Percentiles rank a stretch among this genome's conserved stretches.
Conservation (phyloP, 1,284 basidiomycete species). For the Gomphus sp. region DNA sequence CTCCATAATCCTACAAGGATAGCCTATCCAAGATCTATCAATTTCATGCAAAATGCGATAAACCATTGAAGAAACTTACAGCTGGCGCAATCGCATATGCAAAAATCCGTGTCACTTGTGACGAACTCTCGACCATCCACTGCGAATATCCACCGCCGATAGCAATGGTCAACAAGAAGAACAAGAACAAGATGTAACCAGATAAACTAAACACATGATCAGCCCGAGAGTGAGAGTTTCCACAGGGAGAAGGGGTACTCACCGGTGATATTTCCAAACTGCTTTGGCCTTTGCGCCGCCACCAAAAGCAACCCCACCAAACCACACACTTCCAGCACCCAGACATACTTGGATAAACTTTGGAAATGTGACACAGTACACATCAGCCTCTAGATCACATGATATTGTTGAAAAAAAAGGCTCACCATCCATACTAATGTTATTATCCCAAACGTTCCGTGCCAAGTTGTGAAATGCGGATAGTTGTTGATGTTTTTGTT, state of each 20-base stretch:
- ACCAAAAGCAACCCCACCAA: constrained; percentile 49
- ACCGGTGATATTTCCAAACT: constrained; percentile 75
- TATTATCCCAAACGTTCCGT: constrained; percentile 51
- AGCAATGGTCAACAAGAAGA: constrained; percentile 46
- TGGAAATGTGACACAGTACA: not conserved
- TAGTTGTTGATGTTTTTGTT: constrained; percentile 38
- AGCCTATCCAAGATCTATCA: no score
- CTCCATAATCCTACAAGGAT: no score
- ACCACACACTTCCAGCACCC: constrained; percentile 65
- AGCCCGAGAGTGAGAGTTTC: not conserved
- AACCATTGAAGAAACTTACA: constrained; percentile 27
- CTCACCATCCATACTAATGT: constrained; percentile 38
- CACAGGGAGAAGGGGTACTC: constrained; percentile 9
- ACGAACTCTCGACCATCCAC: constrained; percentile 35
- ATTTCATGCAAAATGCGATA: no score
- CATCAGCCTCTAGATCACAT: no score
- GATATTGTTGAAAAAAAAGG: no score
- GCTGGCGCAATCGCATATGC: constrained; percentile 48
- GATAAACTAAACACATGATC: constrained; percentile 35
- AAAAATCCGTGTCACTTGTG: constrained; percentile 33
- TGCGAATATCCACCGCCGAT: constrained; percentile 57
- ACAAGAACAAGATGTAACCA: constrained; percentile 52
- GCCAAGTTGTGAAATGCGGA: constrained; percentile 57
- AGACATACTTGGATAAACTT: constrained; percentile 38
- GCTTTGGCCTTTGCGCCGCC: constrained; percentile 55